Conservation (phyloP, 768 basidiomycete genomes). For the Steccherinum ochraceum region DNA sequence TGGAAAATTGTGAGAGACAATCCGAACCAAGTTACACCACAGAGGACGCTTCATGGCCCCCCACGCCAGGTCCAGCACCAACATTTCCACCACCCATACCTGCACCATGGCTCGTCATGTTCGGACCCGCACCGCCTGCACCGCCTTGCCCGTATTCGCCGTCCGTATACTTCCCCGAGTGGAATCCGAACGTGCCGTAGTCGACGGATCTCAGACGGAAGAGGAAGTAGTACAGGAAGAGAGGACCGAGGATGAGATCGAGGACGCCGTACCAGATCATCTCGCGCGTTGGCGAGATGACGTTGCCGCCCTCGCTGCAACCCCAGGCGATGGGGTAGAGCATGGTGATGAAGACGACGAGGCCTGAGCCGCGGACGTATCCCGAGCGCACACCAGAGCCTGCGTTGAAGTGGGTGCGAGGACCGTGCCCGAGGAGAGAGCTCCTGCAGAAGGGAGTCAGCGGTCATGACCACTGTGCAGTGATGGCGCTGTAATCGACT, state of each 20-base stretch:
- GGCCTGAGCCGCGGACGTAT: slow-evolving; percentile 28
- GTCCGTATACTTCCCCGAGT: slow-evolving; percentile 17
- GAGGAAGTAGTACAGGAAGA: slow-evolving; percentile 28
- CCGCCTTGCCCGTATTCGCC: slow-evolving; percentile 10
- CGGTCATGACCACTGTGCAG: slow-evolving; percentile 5
- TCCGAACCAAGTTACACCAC: too few species aligned
- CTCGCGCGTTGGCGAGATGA: slow-evolving; percentile 38
- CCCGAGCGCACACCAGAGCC: slow-evolving; percentile 17
- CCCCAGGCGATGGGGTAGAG: slow-evolving; percentile 56
- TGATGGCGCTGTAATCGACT: slow-evolving; percentile 17
- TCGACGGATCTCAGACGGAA: slow-evolving; percentile 17
- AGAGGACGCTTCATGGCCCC: too few species aligned
- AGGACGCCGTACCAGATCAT: slow-evolving; percentile 48
- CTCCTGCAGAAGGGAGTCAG: slow-evolving; percentile 3
- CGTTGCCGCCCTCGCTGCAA: slow-evolving; percentile 43
- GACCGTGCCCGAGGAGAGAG: slow-evolving; percentile 19
- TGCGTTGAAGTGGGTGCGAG: slow-evolving; percentile 19
- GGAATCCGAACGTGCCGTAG: slow-evolving; percentile 19
- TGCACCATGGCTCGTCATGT: neutral
- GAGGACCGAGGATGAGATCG: slow-evolving; percentile 31
- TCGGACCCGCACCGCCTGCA: too few species aligned
- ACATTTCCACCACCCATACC: too few species aligned
- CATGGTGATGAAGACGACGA: slow-evolving; percentile 43
- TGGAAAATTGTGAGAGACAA: too few species aligned
- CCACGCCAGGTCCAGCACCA: too few species aligned